phyloP scores from a whole-genome alignment of 768 basidiomycete genomes.

The Lactifluus hygrophoroides region DNA sequence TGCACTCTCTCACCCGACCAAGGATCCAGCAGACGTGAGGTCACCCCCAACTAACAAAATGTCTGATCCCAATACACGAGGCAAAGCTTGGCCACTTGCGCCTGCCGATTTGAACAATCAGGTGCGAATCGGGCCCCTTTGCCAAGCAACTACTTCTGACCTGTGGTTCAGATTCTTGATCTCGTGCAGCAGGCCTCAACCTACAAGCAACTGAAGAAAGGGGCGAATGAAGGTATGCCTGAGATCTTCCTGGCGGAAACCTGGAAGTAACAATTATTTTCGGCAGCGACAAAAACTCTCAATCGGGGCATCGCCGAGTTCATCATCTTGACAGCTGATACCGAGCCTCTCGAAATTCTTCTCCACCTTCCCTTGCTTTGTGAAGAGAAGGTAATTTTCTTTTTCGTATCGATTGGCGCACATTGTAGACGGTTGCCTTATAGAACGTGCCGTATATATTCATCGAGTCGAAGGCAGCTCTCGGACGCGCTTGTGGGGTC shows the following conservation, averaged over 20 bases:
- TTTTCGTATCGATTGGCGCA: neutral
- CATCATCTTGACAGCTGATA: slow-evolving; percentile 93
- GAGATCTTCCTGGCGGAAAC: neutral
- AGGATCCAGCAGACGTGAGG: slow-evolving; percentile 83
- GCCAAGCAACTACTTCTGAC: neutral
- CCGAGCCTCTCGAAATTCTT: slow-evolving; percentile 95
- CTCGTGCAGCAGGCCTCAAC: slow-evolving; percentile 92
- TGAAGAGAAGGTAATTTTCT: slow-evolving; percentile 81
- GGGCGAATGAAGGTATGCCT: slow-evolving; percentile 87
- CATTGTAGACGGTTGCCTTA: neutral
- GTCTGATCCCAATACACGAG: slow-evolving; percentile 46
- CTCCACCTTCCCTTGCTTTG: slow-evolving; percentile 95
- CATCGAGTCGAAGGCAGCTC: slow-evolving; percentile 88
- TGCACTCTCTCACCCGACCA: slow-evolving; percentile 42
- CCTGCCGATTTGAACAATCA: slow-evolving; percentile 83
- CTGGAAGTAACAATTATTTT: neutral
- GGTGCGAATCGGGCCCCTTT: slow-evolving; percentile 33
- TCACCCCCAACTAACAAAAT: slow-evolving; percentile 41
- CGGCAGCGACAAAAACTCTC: slow-evolving; percentile 87
- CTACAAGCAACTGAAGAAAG: slow-evolving; percentile 98
- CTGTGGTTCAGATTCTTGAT: slow-evolving; percentile 69
- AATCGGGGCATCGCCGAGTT: slow-evolving; percentile 98
- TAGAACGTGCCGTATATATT: slow-evolving; percentile 97
- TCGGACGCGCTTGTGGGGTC: slow-evolving; percentile 94
- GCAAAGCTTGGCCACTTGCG: slow-evolving; percentile 87